Percentiles rank a stretch among this genome's conserved stretches.
Conservation (phyloP, 2,329 filamentous ascomycete genomes). For the Peltaster fructicola region DNA sequence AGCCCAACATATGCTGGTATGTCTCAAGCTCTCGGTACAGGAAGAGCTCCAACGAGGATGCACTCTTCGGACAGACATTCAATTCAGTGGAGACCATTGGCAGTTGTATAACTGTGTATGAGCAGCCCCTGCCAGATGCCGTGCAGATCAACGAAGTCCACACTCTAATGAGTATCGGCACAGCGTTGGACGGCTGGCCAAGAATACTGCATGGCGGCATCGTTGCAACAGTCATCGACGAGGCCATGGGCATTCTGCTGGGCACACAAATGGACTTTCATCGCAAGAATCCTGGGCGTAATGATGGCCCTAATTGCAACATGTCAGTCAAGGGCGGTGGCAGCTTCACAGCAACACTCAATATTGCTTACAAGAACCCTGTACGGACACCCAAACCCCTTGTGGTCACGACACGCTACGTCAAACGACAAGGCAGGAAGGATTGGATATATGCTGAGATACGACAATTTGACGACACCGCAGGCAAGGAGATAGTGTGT, state of each 20-base stretch:
- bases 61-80: slow-evolving; percentile 36
- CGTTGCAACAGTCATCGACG: slow-evolving; percentile 40
- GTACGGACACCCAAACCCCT: slow-evolving; percentile 33
- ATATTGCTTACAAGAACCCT: slow-evolving; percentile 36
- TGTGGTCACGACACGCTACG: slow-evolving; percentile 25
- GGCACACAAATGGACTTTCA: slow-evolving; percentile 29
- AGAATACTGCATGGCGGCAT: slow-evolving; percentile 40
- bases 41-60: slow-evolving; percentile 30
- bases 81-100: slow-evolving; percentile 33
- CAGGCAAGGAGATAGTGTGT: slow-evolving; percentile 30
- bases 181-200: slow-evolving; percentile 36
- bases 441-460: slow-evolving; percentile 31
- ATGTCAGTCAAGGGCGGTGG: slow-evolving; percentile 9
- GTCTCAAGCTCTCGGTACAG: slow-evolving; percentile 20
- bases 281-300: slow-evolving; percentile 9
- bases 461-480: slow-evolving; percentile 21
- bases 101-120: slow-evolving; percentile 27
- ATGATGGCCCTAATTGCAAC: slow-evolving; percentile 12
- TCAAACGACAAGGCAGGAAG: slow-evolving; percentile 37
- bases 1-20: slow-evolving; percentile 22
- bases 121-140: slow-evolving; percentile 14
- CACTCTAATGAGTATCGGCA: slow-evolving; percentile 28
- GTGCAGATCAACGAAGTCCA: slow-evolving; percentile 18
- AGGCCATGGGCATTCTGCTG: slow-evolving; percentile 36
- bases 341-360: slow-evolving; percentile 36